phyloP scores from a whole-genome alignment of 2,329 filamentous ascomycete species.

The Lachnellula occidentalis region DNA sequence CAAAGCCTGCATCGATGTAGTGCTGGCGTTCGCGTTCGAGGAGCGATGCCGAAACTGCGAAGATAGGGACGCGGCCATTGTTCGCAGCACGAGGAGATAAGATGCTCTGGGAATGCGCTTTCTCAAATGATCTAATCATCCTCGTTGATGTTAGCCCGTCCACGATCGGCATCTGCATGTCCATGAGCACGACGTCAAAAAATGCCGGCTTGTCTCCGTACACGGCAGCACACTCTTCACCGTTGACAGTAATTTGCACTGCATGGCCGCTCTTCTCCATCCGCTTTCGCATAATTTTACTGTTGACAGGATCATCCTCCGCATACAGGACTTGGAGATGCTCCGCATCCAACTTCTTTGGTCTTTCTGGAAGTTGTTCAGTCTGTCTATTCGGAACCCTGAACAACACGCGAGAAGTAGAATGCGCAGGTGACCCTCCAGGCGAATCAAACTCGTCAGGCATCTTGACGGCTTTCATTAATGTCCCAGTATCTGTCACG shows the following conservation, averaged over 20 bases:
- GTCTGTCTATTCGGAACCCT: slow-evolving; percentile 12
- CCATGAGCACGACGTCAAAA: slow-evolving; percentile 84
- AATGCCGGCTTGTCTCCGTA: slow-evolving; percentile 57
- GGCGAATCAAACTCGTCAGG: slow-evolving; percentile 36
- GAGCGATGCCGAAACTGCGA: slow-evolving; percentile 81
- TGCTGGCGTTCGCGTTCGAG: slow-evolving; percentile 61
- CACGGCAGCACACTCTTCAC: slow-evolving; percentile 72
- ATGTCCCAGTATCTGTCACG: slow-evolving; percentile 36
- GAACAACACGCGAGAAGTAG: slow-evolving; percentile 16
- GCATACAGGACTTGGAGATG: slow-evolving; percentile 63
- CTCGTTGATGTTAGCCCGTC: slow-evolving; percentile 78
- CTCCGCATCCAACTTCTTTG: slow-evolving; percentile 13
- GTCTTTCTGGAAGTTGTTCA: background rate
- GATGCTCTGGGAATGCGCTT: slow-evolving; percentile 39
- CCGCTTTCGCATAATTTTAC: slow-evolving; percentile 73
- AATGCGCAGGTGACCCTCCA: background rate
- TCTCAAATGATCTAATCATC: slow-evolving; percentile 73
- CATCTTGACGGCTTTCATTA: slow-evolving; percentile 41
- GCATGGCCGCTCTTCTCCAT: slow-evolving; percentile 70
- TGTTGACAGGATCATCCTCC: slow-evolving; percentile 85
- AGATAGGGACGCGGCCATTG: slow-evolving; percentile 70
- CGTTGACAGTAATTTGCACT: slow-evolving; percentile 70
- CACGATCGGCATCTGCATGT: slow-evolving; percentile 94
- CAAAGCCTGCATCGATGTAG: slow-evolving; percentile 76
- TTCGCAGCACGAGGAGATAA: slow-evolving; percentile 53